Base-by-base conservation (phyloP, 257 asterid genomes). In the Ilex asprella region DNA sequence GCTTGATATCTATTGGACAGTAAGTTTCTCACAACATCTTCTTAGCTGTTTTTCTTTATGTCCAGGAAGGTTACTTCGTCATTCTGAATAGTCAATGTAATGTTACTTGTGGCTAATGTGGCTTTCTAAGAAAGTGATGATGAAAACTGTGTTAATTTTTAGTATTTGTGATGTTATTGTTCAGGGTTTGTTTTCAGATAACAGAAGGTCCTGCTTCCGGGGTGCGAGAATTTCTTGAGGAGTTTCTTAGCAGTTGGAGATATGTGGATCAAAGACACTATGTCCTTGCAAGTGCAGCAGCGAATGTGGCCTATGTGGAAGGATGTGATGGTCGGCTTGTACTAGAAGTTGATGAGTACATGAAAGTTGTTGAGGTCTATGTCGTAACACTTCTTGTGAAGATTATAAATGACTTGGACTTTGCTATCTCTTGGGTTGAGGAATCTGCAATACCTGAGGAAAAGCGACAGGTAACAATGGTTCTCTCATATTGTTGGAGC, bases 381-480 rank as follows among this genome's bases (percentile, higher is more conserved):
- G 83, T 78, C 65, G 65, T 86, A 56, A 78, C 81, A 55, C 77
- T 81, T 76, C 89, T 87, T 54, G 84, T 76, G 62, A 73, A 55
- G 58, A 59, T 79, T 63, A 60, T 61, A 43, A 78, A 74, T 56
- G 82, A 87, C 67, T 70, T 64, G 3, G 84, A 85, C 80, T 76
- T 62, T 73, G 95, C 99, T 51, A 75, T 87, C 58, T 81, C 85
- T 49, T 89, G 97, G 99, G 83, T 85, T 60, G 95, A 87, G 74
- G 84, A 85, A 62, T 83, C 89, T 49, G 44, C 70, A 75, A 60
- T 92, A 55, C 96, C 97, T 31, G 64, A 62, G 77, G 91, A 81
- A 68, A 85, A 81, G 68, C 83, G 79, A 64, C 97, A 92, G 95
- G 98, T 89, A 80, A 15, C n/a, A 61, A 31, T 30, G 60, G n/a